These are phyloP conservation scores for Allodekkera sacchari DNA, from an alignment of 805 yeast species.

Conservation along the genomic window DNA sequence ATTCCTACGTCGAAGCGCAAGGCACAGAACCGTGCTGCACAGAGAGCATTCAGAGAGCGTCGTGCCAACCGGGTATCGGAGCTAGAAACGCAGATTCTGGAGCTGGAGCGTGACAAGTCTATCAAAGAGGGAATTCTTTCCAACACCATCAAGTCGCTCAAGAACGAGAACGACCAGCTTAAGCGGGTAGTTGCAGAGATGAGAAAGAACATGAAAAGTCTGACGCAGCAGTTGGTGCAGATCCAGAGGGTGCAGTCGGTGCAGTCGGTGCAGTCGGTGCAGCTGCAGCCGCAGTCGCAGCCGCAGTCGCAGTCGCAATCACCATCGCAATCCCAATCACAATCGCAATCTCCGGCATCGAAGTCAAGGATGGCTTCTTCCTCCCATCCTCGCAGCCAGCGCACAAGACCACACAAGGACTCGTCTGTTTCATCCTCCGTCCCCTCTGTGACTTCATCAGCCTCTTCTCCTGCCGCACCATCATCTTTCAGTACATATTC, in stretches of 20 bases:
- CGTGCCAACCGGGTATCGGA: constrained; percentile 76
- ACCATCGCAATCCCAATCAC: no score
- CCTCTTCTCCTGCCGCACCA: no score
- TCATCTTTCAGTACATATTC: no score
- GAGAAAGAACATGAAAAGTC: constrained; percentile 11
- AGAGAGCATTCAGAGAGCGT: constrained; percentile 82
- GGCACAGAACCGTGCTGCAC: constrained; percentile 93
- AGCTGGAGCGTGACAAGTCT: constrained; percentile 59
- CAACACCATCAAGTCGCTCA: constrained; percentile 42
- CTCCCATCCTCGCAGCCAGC: no score
- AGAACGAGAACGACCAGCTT: constrained; percentile 36
- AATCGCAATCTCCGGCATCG: no score
- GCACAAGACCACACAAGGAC: no score
- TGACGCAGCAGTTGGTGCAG: not conserved
- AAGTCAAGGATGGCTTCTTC: no score
- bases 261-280: not conserved
- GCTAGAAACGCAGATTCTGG: constrained; percentile 60
- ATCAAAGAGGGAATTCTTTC: constrained; percentile 46
- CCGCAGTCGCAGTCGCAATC: no score
- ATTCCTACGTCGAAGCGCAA: constrained; percentile 80
- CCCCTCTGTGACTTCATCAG: no score
- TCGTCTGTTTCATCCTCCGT: no score
- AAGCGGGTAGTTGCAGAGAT: constrained; percentile 23
- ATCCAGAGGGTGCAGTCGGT: not conserved
- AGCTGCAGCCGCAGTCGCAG: constrained; percentile 18